A percentile compares a stretch with the other conserved stretches of the same genome.
Evolutionary conservation across 108 stramenopile species (phyloP).

Genomic region (Schizochytrium sp.): DNA sequence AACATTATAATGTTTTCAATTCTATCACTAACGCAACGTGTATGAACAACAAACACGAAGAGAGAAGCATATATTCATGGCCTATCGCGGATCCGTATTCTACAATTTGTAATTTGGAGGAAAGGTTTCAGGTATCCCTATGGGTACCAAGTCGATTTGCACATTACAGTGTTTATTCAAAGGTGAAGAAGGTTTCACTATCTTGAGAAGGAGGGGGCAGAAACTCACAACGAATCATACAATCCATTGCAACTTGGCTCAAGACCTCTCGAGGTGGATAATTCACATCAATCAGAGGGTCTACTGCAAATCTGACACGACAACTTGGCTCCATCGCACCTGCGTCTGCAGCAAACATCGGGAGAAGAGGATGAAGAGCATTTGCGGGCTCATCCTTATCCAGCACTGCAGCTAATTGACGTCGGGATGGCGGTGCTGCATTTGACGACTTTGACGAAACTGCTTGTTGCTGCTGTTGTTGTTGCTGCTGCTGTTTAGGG

Average conservation of each 20-base stretch:
- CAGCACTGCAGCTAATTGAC: background rate
- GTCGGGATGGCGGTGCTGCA: background rate
- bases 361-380: background rate
- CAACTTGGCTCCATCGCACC: background rate
- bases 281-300: background rate
- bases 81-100: no score
- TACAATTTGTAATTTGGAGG: no score
- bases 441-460: background rate
- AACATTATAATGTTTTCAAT: no score
- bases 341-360: background rate
- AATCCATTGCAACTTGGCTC: constrained; percentile 8
- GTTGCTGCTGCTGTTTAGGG: background rate
- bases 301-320: background rate
- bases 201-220: constrained; percentile 23
- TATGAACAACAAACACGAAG: no score
- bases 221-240: background rate
- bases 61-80: no score
- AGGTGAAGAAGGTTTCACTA: constrained; percentile 27
- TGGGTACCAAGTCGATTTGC: background rate
- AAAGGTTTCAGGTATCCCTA: no score
- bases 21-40: no score
- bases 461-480: background rate
- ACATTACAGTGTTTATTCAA: background rate
- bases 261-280: background rate
- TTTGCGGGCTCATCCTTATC: background rate